Conservation (phyloP, 805 yeast species). For the Myxozyma udenii region DNA sequence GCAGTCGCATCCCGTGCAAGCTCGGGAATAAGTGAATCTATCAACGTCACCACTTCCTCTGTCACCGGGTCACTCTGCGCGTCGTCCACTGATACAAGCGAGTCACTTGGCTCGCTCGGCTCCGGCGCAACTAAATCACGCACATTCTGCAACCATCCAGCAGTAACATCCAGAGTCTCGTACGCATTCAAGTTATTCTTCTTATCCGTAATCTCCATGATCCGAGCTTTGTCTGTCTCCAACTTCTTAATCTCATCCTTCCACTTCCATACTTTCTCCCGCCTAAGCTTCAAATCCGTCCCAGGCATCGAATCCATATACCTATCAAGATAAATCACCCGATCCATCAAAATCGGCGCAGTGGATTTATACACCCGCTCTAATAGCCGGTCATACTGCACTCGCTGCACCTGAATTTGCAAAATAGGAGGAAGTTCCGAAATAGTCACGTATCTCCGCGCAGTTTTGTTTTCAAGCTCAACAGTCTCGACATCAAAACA, state of each 20-base stretch:
- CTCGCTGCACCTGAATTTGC: slow-evolving; percentile 92
- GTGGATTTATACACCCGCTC: slow-evolving; percentile 76
- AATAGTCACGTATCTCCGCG: slow-evolving; percentile 69
- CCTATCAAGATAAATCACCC: slow-evolving; percentile 78
- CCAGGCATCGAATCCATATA: slow-evolving; percentile 62
- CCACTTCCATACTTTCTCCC: slow-evolving; percentile 60
- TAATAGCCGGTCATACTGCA: slow-evolving; percentile 74
- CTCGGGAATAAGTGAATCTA: slow-evolving; percentile 7
- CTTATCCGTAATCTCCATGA: slow-evolving; percentile 32
- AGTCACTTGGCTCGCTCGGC: not conserved
- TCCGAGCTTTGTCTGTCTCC: slow-evolving; percentile 43
- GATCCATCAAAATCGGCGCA: slow-evolving; percentile 77
- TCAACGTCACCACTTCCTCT: not conserved
- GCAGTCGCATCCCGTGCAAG: slow-evolving; percentile 3
- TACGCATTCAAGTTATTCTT: slow-evolving; percentile 11
- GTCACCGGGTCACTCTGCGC: not conserved
- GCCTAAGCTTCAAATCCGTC: slow-evolving; percentile 47
- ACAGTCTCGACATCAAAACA: slow-evolving; percentile 73
- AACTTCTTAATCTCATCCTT: slow-evolving; percentile 51
- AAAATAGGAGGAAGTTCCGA: slow-evolving; percentile 71
- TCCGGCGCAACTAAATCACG: not conserved
- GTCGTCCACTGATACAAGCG: not conserved
- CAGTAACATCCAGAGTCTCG: slow-evolving; percentile 18
- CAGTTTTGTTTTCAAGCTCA: slow-evolving; percentile 63
- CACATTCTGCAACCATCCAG: slow-evolving; percentile 23